Evolutionary conservation across 2,329 filamentous ascomycete genomes (phyloP).

Genomic region (Macroventuria anomochaeta): DNA sequence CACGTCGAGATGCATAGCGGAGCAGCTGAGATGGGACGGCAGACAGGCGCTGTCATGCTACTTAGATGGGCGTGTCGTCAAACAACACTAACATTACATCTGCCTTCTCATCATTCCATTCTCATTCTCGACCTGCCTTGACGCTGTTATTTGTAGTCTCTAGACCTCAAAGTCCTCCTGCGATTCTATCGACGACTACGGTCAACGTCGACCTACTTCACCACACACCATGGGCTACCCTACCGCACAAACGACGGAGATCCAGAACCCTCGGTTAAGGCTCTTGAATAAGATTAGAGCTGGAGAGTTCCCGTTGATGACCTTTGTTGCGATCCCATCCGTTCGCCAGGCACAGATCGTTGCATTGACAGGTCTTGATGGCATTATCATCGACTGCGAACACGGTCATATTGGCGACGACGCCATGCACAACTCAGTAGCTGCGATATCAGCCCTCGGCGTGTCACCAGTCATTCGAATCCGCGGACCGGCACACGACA

Average conservation of each 20-base stretch:
- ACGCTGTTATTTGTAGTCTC: neutral
- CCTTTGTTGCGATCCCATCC: constrained; percentile 58
- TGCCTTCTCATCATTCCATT: neutral
- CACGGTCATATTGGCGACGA: constrained; percentile 63
- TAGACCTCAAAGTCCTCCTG: neutral
- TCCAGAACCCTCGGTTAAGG: constrained; percentile 52
- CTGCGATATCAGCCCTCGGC: constrained; percentile 62
- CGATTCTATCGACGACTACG: neutral
- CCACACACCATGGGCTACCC: constrained; percentile 16
- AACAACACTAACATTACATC: neutral
- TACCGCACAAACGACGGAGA: constrained; percentile 22
- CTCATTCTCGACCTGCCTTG: neutral
- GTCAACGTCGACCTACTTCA: neutral
- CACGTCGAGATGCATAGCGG: neutral
- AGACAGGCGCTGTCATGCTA: neutral
- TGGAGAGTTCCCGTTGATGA: constrained; percentile 54
- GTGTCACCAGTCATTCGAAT: constrained; percentile 65
- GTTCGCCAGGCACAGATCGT: constrained; percentile 60
- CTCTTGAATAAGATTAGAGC: constrained; percentile 54
- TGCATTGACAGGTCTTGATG: constrained; percentile 69
- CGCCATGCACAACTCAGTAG: constrained; percentile 65
- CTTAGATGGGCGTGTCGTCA: neutral
- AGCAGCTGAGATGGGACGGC: neutral
- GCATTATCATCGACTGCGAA: constrained; percentile 68
- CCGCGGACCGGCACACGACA: constrained; percentile 54